Evolutionary conservation across 2,329 filamentous ascomycete species (phyloP).

Genomic region (Colletotrichum brevisporum): DNA sequence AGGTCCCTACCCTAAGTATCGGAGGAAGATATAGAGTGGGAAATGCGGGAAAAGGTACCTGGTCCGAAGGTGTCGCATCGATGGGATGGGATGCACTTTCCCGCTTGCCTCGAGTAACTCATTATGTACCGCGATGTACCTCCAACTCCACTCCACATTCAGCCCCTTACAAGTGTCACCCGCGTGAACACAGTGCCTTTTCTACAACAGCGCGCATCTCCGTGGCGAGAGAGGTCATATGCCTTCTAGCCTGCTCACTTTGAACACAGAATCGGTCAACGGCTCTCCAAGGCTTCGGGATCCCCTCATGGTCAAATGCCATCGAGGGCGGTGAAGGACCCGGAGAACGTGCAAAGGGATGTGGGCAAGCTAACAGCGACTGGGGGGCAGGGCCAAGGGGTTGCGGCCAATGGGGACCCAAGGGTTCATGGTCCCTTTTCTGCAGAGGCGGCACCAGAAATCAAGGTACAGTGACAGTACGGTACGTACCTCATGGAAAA

Average conservation of each 20-base stretch:
- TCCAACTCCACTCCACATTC: neutral
- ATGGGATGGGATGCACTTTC: neutral
- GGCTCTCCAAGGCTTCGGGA: neutral
- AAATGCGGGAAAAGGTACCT: neutral
- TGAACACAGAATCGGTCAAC: neutral
- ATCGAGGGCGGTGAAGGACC: conserved; percentile 35
- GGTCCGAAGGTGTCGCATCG: conserved; percentile 4
- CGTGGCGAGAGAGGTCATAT: no score
- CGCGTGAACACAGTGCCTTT: no score
- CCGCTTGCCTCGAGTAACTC: neutral
- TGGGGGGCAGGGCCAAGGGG: neutral
- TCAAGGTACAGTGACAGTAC: neutral
- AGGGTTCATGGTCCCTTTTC: conserved; percentile 22
- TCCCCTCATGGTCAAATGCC: neutral
- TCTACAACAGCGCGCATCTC: no score
- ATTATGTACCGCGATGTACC: neutral
- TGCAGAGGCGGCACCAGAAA: conserved; percentile 11
- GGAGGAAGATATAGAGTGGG: neutral
- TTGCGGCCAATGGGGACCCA: conserved; percentile 18
- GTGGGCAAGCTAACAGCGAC: conserved; percentile 10
- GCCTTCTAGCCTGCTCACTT: no score
- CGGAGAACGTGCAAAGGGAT: conserved; percentile 27
- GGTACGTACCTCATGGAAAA: conserved; percentile 23
- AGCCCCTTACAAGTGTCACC: neutral
- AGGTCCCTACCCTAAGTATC: neutral